Base-by-base conservation (phyloP, 345 rosid genomes). In the Tarenaya hassleriana region DNA sequence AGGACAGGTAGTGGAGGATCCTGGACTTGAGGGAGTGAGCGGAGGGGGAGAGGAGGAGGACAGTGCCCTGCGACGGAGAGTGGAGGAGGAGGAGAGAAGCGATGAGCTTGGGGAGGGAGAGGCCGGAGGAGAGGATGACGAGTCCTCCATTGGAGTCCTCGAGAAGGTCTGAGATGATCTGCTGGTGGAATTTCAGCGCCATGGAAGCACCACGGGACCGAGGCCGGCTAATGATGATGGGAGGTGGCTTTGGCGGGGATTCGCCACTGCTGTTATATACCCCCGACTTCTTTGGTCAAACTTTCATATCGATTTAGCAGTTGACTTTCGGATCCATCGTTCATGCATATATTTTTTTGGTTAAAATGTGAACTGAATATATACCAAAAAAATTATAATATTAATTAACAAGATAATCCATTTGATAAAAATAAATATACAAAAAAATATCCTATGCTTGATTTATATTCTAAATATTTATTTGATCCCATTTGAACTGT, bases 121-220 rank as follows among this genome's bases (percentile, higher is more conserved):
- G 94, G 45, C 97, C 84, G 9, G 99, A 80, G 20, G 94, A 83
- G 49, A 88, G 80, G 42, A 92, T 64, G 0, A 82, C 78, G 4
- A 88, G 67, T 19, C 91, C 94, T 55, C 94, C 91, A 37, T 55
- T 67, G 18, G 85, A 64, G 60, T 81, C 95, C 13, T 80, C 85
- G 7, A 88, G 67, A 42, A 92, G 77, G 61, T 88, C 97, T 16
- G 82, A 60, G 55, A 88, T 64, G 33, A 85, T 80, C 42, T 84
- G 94, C 24, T 81, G 75, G 58, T 92, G 95, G 77, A 85, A 92
- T 63, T 77, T 43, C n/a, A 78, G 79, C 47, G 83, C 88, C 95
- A 88, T 80, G 0, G 58, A 34, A 41, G 38, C 15, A 10, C 41
- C 41, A 10, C 41, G 40, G 20, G 13, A 50, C 8, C 34, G 46